A percentile compares a stretch with the other conserved stretches of the same genome.
Evolutionary conservation across 768 basidiomycete genomes (phyloP).

Genomic region (Paxillus involutus): DNA sequence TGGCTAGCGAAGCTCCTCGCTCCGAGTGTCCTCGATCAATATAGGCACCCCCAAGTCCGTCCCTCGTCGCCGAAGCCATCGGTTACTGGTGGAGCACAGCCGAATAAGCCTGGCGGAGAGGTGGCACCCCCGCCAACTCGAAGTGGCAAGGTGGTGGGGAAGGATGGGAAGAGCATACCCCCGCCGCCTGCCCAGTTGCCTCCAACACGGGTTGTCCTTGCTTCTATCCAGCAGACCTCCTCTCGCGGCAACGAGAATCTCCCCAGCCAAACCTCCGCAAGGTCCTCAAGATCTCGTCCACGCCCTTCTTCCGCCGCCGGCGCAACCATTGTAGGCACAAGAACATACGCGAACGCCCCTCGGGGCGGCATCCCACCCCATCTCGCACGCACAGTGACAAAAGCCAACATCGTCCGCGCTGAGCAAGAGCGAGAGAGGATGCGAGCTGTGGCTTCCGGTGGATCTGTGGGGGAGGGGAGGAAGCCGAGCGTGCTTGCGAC

Average conservation of each 20-base stretch:
- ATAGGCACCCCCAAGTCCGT: background rate
- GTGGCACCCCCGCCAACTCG: background rate
- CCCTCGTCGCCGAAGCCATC: background rate
- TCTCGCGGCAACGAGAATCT: background rate
- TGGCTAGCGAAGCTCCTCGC: conserved; percentile 3
- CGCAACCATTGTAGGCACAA: background rate
- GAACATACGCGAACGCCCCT: conserved; percentile 19
- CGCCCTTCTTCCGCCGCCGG: background rate
- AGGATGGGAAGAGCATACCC: background rate
- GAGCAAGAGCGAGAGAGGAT: conserved; percentile 25
- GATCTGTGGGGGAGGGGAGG: conserved; percentile 3
- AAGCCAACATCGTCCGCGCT: conserved; percentile 20
- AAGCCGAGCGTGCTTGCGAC: conserved; percentile 30
- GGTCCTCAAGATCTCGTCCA: conserved; percentile 5
- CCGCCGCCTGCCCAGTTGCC: background rate
- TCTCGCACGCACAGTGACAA: conserved; percentile 31
- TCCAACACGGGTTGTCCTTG: conserved; percentile 3
- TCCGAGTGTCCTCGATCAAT: background rate
- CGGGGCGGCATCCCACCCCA: conserved; percentile 32
- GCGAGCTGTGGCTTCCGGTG: conserved; percentile 10
- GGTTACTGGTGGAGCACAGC: background rate
- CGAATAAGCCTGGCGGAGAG: background rate
- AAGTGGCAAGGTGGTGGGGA: background rate
- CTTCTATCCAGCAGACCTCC: background rate
- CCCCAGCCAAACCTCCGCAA: background rate